Conservation (phyloP, 2,329 filamentous ascomycete species). For the Talaromyces piceae region DNA sequence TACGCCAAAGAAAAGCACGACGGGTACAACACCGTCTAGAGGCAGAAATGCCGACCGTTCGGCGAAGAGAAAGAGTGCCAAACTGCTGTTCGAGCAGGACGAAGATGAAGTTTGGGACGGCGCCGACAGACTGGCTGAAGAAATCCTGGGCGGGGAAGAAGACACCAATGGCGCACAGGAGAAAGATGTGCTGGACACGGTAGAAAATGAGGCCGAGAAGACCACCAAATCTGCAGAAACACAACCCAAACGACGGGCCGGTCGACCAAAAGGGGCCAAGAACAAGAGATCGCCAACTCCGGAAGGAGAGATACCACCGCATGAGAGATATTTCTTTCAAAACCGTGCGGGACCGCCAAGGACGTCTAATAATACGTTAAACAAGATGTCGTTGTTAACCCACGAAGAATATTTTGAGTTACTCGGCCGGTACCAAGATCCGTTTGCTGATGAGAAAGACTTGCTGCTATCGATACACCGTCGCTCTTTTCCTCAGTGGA, state of each 20-base stretch:
- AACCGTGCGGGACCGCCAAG: constrained; percentile 74
- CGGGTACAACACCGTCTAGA: constrained; percentile 55
- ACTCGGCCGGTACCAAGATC: constrained; percentile 57
- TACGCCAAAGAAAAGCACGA: constrained; percentile 28
- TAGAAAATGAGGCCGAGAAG: constrained; percentile 22
- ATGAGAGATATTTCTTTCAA: constrained; percentile 90
- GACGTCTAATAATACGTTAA: constrained; percentile 79
- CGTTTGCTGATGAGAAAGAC: constrained; percentile 61
- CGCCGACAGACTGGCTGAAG: constrained; percentile 59
- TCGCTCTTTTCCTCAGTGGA: constrained; percentile 83
- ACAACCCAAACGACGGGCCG: constrained; percentile 46
- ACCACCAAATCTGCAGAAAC: constrained; percentile 37
- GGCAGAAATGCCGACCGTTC: constrained; percentile 72
- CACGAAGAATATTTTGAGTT: constrained; percentile 86
- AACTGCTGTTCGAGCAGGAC: constrained; percentile 65
- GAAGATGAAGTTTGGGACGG: constrained; percentile 61
- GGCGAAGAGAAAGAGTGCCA: constrained; percentile 76
- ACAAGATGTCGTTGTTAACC: constrained; percentile 66
- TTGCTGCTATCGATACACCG: constrained; percentile 69
- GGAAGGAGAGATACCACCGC: constrained; percentile 71
- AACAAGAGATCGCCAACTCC: constrained; percentile 68
- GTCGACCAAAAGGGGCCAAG: constrained; percentile 48
- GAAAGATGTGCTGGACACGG: constrained; percentile 20
- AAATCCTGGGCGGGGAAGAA: constrained; percentile 53
- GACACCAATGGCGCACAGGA: constrained; percentile 18